phyloP scores from a whole-genome alignment of 176 grass and related monocot species.

The Themeda triandra region DNA sequence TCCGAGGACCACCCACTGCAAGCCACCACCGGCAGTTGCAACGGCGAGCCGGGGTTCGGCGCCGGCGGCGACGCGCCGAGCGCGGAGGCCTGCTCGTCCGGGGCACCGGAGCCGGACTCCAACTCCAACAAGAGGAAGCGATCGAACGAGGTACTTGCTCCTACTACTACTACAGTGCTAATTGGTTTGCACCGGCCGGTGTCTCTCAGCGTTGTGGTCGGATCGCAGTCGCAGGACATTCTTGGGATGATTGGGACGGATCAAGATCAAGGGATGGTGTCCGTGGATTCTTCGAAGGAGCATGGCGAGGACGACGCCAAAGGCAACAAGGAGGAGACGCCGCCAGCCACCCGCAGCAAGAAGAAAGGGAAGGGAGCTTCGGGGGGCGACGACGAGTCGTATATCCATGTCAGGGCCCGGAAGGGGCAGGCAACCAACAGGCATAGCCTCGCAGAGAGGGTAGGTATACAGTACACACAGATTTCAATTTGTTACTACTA shows the following conservation, averaged over 20 bases:
- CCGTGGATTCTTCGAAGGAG: conserved; percentile 8
- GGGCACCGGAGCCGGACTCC: background rate
- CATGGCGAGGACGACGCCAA: conserved; percentile 15
- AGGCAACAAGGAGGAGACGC: background rate
- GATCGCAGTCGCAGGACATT: background rate
- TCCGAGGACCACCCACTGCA: background rate
- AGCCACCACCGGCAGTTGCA: background rate
- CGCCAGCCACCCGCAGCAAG: conserved; percentile 8
- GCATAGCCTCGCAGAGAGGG: conserved; percentile 85
- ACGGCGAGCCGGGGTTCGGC: conserved; percentile 13
- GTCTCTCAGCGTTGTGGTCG: background rate
- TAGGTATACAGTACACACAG: background rate
- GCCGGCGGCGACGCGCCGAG: background rate
- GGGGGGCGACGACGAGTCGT: conserved; percentile 14
- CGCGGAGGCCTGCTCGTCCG: conserved; percentile 18
- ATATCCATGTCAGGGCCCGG: conserved; percentile 63
- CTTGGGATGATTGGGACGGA: background rate
- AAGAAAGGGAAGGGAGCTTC: conserved; percentile 39
- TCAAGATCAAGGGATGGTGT: conserved; percentile 39
- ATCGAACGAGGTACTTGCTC: conserved; percentile 15
- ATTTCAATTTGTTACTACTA: background rate
- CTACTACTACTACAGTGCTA: background rate
- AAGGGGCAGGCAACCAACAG: conserved; percentile 73
- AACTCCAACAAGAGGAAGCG: conserved; percentile 38
- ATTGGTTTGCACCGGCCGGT: background rate